These are phyloP conservation scores for Annulohypoxylon moriforme DNA, from an alignment of 495 filamentous ascomycete species.

Conservation along the genomic window DNA sequence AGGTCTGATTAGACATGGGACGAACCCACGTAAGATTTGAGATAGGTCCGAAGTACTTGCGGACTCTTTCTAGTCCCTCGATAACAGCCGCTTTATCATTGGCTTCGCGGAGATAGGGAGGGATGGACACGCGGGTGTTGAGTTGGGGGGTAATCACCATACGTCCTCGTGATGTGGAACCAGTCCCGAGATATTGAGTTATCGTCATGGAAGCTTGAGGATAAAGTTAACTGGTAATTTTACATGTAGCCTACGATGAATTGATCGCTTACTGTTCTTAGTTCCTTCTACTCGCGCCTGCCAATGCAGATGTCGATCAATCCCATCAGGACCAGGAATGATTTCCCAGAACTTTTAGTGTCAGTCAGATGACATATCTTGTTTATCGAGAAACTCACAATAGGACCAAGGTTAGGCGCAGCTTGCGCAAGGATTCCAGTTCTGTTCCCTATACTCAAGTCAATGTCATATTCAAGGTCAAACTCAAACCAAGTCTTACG, in stretches of 20 bases:
- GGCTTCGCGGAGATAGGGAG: constrained; percentile 57
- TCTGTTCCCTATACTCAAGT: constrained; percentile 53
- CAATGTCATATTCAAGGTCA: constrained; percentile 29
- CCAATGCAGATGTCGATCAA: constrained; percentile 67
- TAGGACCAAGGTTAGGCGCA: constrained; percentile 66
- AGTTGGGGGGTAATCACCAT: constrained; percentile 61
- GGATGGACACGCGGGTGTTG: constrained; percentile 56
- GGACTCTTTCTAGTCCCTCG: constrained; percentile 63
- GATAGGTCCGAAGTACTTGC: constrained; percentile 59
- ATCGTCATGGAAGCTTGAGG: constrained; percentile 58
- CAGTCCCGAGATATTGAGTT: constrained; percentile 66
- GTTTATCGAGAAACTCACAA: constrained; percentile 47
- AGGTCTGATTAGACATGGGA: constrained; percentile 59
- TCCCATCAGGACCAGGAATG: constrained; percentile 62
- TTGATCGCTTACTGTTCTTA: constrained; percentile 41
- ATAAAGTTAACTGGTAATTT: not conserved
- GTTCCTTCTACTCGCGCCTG: constrained; percentile 64
- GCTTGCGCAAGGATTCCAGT: constrained; percentile 70
- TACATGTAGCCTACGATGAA: not conserved
- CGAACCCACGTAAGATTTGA: constrained; percentile 61
- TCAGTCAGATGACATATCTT: constrained; percentile 3
- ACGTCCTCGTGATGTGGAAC: constrained; percentile 62
- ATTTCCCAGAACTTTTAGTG: constrained; percentile 56
- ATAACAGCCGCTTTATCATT: constrained; percentile 51
- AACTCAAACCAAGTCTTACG: constrained; percentile 13